Evolutionary conservation across 2,329 filamentous ascomycete genomes (phyloP).

Genomic region (Phyllosticta citriasiana): DNA sequence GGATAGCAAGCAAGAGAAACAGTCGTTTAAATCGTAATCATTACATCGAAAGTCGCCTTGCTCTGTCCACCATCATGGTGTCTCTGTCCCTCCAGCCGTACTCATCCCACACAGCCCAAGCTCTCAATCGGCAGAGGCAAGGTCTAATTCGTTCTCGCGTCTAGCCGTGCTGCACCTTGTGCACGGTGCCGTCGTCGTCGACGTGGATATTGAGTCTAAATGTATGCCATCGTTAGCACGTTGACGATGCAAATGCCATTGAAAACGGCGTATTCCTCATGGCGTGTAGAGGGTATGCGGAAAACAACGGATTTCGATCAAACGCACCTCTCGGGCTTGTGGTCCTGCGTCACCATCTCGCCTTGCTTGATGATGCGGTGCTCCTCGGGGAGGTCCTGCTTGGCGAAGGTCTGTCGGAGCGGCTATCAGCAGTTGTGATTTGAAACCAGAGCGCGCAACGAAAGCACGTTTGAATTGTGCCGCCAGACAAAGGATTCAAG

Average conservation of each 20-base stretch:
- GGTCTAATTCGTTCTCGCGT: neutral
- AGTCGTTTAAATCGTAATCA: too few relatives aligned
- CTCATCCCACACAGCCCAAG: too few relatives aligned
- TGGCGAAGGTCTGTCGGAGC: conserved; percentile 38
- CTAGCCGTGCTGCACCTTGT: conserved; percentile 38
- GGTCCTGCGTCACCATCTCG: conserved; percentile 37
- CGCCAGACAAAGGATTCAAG: neutral
- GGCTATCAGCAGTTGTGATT: neutral
- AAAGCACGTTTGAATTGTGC: neutral
- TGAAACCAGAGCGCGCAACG: too few relatives aligned
- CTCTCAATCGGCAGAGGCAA: too few relatives aligned
- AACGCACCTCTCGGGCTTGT: conserved; percentile 34
- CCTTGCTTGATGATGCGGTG: conserved; percentile 38
- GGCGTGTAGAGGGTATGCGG: neutral
- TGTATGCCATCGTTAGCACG: neutral
- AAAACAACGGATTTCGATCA: neutral
- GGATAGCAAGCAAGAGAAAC: too few relatives aligned
- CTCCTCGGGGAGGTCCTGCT: conserved; percentile 37
- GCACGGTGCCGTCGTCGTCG: conserved; percentile 38
- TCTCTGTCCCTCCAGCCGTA: too few relatives aligned
- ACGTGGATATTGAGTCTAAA: conserved; percentile 38
- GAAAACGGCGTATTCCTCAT: neutral
- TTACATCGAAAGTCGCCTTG: too few relatives aligned
- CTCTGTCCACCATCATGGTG: too few relatives aligned
- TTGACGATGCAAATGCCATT: neutral